Percentiles rank a stretch among this genome's conserved stretches.
phyloP scores from a whole-genome alignment of 2,329 filamentous ascomycete genomes.

The Bertia moriformis region DNA sequence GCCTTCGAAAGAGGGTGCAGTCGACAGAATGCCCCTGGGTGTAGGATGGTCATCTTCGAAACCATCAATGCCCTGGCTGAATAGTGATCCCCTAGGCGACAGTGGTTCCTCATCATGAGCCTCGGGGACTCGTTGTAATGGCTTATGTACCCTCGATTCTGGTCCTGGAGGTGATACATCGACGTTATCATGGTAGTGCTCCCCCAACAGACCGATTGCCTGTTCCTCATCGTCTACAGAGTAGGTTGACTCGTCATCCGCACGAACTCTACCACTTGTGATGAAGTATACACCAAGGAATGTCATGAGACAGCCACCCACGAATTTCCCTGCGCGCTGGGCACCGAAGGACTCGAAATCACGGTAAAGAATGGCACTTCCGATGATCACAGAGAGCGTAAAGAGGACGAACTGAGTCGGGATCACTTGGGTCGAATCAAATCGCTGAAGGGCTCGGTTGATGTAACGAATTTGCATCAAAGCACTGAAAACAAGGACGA shows the following conservation, averaged over 20 bases:
- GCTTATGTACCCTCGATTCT: background rate
- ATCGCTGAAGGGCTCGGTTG: constrained; percentile 77
- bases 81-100: background rate
- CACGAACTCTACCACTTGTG: constrained; percentile 60
- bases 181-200: background rate
- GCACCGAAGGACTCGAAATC: constrained; percentile 77
- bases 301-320: constrained; percentile 79
- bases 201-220: background rate
- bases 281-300: constrained; percentile 97
- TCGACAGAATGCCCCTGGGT: background rate
- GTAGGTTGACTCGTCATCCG: constrained; percentile 17
- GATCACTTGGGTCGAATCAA: constrained; percentile 95
- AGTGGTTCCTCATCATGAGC: background rate
- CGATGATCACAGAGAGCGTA: constrained; percentile 85
- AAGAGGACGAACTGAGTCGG: constrained; percentile 96
- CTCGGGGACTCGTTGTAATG: background rate
- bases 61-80: background rate
- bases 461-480: constrained; percentile 96
- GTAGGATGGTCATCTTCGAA: background rate
- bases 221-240: constrained; percentile 36
- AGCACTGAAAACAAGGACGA: constrained; percentile 68
- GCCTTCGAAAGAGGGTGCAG: background rate
- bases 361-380: constrained; percentile 81
- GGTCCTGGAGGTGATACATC: background rate
- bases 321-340: constrained; percentile 66